These are phyloP conservation scores for Capsaspora owczarzaki DNA, from an alignment of 78 protist species.

Conservation along the genomic window DNA sequence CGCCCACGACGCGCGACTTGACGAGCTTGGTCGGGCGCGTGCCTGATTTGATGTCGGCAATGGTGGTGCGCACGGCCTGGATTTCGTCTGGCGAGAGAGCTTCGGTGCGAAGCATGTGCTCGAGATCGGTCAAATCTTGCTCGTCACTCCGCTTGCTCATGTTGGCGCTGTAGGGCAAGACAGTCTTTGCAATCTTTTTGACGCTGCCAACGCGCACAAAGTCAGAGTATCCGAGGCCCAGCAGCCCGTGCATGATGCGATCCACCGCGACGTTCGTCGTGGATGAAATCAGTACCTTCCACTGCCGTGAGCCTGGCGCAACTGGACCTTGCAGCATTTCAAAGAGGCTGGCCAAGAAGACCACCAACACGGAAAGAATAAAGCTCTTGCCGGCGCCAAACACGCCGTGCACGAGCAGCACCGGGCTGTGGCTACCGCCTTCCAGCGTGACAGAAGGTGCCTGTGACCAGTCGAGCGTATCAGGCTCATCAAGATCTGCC, in stretches of 20 bases:
- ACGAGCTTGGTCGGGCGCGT: too few species aligned
- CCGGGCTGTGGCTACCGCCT: background rate
- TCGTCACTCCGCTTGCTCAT: background rate
- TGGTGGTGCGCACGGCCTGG: too few species aligned
- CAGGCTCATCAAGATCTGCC: background rate
- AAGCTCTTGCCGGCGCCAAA: conserved; percentile 72
- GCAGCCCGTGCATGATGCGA: conserved; percentile 44
- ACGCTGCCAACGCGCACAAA: conserved; percentile 65
- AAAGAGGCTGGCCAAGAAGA: conserved; percentile 27
- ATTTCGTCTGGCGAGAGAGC: too few species aligned
- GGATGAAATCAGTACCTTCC: conserved; percentile 35
- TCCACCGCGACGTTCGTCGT: conserved; percentile 80
- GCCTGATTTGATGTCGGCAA: too few species aligned
- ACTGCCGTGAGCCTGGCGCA: background rate
- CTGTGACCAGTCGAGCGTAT: background rate
- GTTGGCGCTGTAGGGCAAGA: conserved; percentile 37
- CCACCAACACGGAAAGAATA: conserved; percentile 40
- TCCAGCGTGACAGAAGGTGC: too few species aligned
- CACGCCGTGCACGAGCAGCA: conserved; percentile 66
- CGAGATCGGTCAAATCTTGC: conserved; percentile 28
- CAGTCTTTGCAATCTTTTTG: conserved; percentile 51
- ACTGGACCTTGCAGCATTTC: background rate
- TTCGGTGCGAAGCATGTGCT: conserved; percentile 16
- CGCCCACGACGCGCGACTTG: conserved; percentile 48
- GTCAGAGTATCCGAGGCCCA: conserved; percentile 30